These are phyloP conservation scores for Termitomyces sp. DNA, from an alignment of 768 basidiomycete species.

Conservation along the genomic window DNA sequence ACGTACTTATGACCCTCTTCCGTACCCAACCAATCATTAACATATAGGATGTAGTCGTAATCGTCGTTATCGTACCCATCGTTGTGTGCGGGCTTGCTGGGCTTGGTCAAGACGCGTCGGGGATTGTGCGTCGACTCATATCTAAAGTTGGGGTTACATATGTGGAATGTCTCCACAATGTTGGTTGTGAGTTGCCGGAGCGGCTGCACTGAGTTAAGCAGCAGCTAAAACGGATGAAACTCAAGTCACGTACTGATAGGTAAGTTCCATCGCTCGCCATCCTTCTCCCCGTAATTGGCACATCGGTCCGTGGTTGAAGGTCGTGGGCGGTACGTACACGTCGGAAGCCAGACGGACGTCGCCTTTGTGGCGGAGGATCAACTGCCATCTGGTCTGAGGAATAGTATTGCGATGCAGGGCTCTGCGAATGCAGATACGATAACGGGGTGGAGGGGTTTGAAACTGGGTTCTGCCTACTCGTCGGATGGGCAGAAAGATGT, in stretches of 20 bases:
- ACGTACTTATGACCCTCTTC: constrained; percentile 93
- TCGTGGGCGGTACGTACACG: constrained; percentile 74
- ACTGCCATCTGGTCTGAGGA: constrained; percentile 70
- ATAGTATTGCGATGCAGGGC: constrained; percentile 50
- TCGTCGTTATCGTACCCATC: constrained; percentile 99
- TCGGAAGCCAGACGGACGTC: constrained; percentile 72
- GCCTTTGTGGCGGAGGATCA: constrained; percentile 56
- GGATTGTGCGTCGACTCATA: constrained; percentile 96
- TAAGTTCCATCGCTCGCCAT: constrained; percentile 73
- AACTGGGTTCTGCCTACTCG: constrained; percentile 48
- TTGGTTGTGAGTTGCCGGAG: constrained; percentile 73
- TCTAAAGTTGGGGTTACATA: constrained; percentile 92
- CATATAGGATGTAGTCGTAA: constrained; percentile 98
- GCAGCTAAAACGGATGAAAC: constrained; percentile 4
- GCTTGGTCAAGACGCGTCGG: constrained; percentile 93
- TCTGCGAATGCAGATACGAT: constrained; percentile 54
- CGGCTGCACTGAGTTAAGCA: constrained; percentile 32
- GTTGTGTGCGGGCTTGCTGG: constrained; percentile 92
- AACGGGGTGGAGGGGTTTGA: constrained; percentile 73
- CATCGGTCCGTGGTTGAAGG: constrained; percentile 69
- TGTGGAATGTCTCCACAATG: constrained; percentile 85
- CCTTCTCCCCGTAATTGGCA: constrained; percentile 58
- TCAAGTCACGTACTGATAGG: constrained; percentile 63
- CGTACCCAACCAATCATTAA: constrained; percentile 94
- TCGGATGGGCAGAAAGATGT: constrained; percentile 44